phyloP scores from a whole-genome alignment of 23 red algal species.

The Porphyridium purpureum region DNA sequence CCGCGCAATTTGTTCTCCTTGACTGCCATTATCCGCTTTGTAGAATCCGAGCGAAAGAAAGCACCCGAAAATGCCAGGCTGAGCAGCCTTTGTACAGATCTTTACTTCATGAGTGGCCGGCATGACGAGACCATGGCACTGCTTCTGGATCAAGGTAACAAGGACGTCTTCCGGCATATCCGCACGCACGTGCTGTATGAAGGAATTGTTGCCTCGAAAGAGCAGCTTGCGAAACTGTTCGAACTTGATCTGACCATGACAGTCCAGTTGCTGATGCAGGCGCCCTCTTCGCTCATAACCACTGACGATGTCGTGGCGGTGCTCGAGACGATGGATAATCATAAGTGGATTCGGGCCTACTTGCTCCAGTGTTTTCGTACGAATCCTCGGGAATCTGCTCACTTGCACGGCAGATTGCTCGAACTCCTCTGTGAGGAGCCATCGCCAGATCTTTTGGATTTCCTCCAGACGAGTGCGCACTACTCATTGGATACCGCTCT shows the following conservation, averaged over 20 bases:
- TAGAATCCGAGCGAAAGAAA: not conserved
- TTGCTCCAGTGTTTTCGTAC: constrained; percentile 32
- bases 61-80: not conserved
- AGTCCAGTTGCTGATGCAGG: constrained; percentile 41
- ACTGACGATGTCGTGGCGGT: constrained; percentile 55
- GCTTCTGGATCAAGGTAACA: constrained; percentile 23
- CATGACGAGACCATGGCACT: constrained; percentile 64
- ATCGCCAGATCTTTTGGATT: constrained; percentile 14
- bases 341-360: constrained; percentile 44
- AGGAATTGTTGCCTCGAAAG: constrained; percentile 33
- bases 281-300: constrained; percentile 43
- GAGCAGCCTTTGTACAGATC: constrained; percentile 32
- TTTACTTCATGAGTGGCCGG: constrained; percentile 62
- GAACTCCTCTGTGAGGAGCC: constrained; percentile 17
- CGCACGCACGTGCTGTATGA: constrained; percentile 60
- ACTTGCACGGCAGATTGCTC: constrained; percentile 27
- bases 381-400: constrained; percentile 24
- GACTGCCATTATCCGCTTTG: not conserved
- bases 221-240: constrained; percentile 21
- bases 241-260: constrained; percentile 34
- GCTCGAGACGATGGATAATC: constrained; percentile 30
- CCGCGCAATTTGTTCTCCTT: no score
- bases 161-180: constrained; percentile 55
- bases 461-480: constrained; percentile 34
- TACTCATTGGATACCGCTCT: constrained; percentile 52